Evolutionary conservation across 257 asterid species (phyloP).

Genomic region (Forsythia viridissima): DNA sequence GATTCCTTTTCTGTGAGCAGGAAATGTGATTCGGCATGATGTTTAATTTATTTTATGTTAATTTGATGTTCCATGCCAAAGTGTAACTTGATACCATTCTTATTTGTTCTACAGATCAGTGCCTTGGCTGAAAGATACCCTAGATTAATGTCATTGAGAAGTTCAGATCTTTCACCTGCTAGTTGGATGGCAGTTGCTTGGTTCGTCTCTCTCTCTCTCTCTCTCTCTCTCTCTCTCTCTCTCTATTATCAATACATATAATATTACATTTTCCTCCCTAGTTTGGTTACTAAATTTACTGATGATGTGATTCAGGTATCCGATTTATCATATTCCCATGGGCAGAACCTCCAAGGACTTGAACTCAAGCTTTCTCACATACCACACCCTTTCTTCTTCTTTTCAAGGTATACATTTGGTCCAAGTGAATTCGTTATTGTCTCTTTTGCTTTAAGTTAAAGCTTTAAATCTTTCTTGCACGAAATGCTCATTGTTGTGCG

Average conservation of each 20-base stretch:
- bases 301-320: conserved; percentile 45
- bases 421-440: not conserved
- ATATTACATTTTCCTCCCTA: not conserved
- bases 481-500: not conserved
- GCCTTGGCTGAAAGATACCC: conserved; percentile 42
- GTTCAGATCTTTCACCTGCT: conserved; percentile 58
- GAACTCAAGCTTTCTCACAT: conserved; percentile 54
- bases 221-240: not conserved
- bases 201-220: conserved; percentile 23
- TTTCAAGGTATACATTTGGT: conserved; percentile 40
- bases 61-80: not conserved
- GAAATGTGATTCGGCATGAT: conserved; percentile 17
- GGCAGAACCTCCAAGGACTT: conserved; percentile 51
- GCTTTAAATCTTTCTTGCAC: not conserved
- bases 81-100: not conserved
- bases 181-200: conserved; percentile 63
- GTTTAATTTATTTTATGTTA: conserved; percentile 1
- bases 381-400: conserved; percentile 59
- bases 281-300: not conserved
- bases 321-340: conserved; percentile 57
- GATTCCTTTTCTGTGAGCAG: not conserved
- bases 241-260: not conserved
- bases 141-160: conserved; percentile 50
- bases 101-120: conserved; percentile 32
- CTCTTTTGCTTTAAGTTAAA: no score